A percentile compares a stretch with the other conserved stretches of the same genome.
Evolutionary conservation across 139 green algal species (phyloP).

Genomic region (Chlorella sp.): DNA sequence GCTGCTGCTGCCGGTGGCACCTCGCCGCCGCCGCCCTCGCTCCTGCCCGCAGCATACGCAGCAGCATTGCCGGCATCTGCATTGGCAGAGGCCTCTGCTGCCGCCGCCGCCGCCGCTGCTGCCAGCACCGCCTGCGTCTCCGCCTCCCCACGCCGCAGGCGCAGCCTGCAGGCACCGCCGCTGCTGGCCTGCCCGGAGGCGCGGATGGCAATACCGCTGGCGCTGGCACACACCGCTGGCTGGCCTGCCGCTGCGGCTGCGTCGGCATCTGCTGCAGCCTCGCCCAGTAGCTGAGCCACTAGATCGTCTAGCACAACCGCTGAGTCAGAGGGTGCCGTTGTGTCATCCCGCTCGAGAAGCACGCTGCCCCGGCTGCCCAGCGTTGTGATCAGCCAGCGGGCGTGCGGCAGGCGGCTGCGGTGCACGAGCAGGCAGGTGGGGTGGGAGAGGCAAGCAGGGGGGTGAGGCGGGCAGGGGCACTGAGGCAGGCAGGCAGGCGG

Average conservation of each 20-base stretch:
- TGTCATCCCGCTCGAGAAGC: constrained; percentile 61
- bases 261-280: constrained; percentile 1
- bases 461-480: background rate
- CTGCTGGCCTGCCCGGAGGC: background rate
- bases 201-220: background rate
- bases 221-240: background rate
- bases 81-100: constrained; percentile 65
- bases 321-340: background rate
- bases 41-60: constrained; percentile 44
- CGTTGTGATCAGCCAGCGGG: constrained; percentile 71
- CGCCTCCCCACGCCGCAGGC: background rate
- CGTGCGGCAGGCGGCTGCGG: constrained; percentile 67
- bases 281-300: constrained; percentile 24
- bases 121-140: background rate
- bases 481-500: background rate
- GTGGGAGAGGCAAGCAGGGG: background rate
- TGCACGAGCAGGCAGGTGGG: background rate
- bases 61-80: constrained; percentile 60
- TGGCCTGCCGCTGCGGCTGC: background rate
- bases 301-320: constrained; percentile 38
- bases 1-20: background rate
- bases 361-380: constrained; percentile 75
- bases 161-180: background rate
- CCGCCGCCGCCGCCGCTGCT: constrained; percentile 44
- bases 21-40: background rate